Base-by-base conservation (phyloP, 768 basidiomycete species). In the Collybia nuda region DNA sequence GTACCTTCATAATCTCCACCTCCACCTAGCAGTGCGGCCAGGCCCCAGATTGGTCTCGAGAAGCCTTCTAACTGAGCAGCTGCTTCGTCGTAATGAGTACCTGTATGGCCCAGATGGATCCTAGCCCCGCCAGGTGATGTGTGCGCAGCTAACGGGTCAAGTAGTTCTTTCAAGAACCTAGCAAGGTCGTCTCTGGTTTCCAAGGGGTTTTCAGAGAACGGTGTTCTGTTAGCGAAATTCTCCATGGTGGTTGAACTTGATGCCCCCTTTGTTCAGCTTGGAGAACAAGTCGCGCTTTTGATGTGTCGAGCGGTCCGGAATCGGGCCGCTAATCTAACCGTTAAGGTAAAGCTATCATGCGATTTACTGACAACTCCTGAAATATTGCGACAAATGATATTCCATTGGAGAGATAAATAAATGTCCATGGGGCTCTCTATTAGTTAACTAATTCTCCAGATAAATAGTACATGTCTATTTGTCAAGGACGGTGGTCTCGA, bases 401-500 rank as follows among this genome's bases (percentile, higher is more conserved):
- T 44, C 14, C 21, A 21, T 37, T 28, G 38, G 29, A 36, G 51
- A 40, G 43, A 52, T 41, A 48, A 51, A 44, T 47, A 54, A 53
- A 51, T 48, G 52, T 57, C 56, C 56, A 35, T 40, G 43, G 21
- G 35, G 44, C 37, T 47, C 45, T 24, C 22, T 44, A 44, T 40
- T 40, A 40, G 3, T 18, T 54, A 46, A 39, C 39, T 49, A 40
- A 19, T 11, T 7, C 18, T 23, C 40, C 40, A 32, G 7, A 32
- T 32, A 32, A 6, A 11, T 32, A 32, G n/a, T 11, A 32, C 32
- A 32, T 52, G 24, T 63, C 66, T 76, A 87, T 67, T 79, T 76
- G 67, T 83, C 78, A 59, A 90, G 76, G 62, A 85, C 56, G 50
- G 91, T 93, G 49, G 94, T 96, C 77, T 95, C 92, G 50, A 92